Conservation (phyloP, 805 yeast species). For the Suhomyces sp. region DNA sequence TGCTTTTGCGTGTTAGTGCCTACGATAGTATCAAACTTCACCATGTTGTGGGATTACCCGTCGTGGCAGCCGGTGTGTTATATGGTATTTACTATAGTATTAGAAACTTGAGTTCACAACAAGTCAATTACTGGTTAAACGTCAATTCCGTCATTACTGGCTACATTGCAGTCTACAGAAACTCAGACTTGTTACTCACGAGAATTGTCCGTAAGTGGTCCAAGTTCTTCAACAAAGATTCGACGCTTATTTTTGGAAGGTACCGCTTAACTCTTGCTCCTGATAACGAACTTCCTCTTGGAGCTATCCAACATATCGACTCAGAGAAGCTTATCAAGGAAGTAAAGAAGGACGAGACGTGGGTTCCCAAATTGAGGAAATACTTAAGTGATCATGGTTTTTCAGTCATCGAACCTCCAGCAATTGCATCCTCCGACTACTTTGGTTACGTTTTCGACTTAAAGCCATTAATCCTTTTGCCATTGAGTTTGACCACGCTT, state of each 20-base stretch:
- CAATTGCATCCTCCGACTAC: slow-evolving; percentile 18
- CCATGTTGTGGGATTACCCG: slow-evolving; percentile 44
- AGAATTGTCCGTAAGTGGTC: slow-evolving; percentile 24
- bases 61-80: slow-evolving; percentile 42
- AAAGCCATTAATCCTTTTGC: slow-evolving; percentile 14
- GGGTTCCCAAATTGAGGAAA: slow-evolving; percentile 6
- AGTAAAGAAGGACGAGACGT: slow-evolving; percentile 9
- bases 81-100: slow-evolving; percentile 37
- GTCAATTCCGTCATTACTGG: slow-evolving; percentile 35
- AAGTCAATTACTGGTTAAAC: slow-evolving; percentile 32
- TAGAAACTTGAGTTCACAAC: slow-evolving; percentile 28
- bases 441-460: slow-evolving; percentile 21
- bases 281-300: slow-evolving; percentile 40
- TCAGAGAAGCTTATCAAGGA: slow-evolving; percentile 10
- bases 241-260: slow-evolving; percentile 20
- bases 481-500: slow-evolving; percentile 14
- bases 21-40: slow-evolving; percentile 9
- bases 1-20: slow-evolving; percentile 8
- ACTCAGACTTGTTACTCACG: slow-evolving; percentile 26
- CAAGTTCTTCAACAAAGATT: slow-evolving; percentile 12
- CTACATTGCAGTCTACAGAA: slow-evolving; percentile 28
- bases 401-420: slow-evolving; percentile 13
- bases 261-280: slow-evolving; percentile 42
- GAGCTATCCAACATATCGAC: slow-evolving; percentile 31
- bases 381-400: slow-evolving; percentile 15